Percentiles rank a stretch among this genome's conserved stretches.
phyloP scores from a whole-genome alignment of 176 grass and related monocot species.

The Tuctoria greenei region DNA sequence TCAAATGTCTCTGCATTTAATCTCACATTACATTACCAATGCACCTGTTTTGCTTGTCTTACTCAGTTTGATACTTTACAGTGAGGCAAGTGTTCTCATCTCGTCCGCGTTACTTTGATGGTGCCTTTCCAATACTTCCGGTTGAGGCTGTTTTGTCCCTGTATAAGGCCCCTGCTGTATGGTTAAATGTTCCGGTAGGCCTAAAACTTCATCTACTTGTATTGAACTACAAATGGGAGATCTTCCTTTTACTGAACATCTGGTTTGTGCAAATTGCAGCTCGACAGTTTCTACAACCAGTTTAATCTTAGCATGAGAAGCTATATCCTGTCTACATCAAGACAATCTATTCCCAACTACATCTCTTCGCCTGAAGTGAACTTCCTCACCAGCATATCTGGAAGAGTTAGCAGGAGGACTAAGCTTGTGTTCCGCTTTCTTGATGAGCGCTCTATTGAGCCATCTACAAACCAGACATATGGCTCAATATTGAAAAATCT shows the following conservation, averaged over 20 bases:
- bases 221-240: constrained; percentile 4
- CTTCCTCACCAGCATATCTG: constrained; percentile 58
- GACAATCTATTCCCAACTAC: constrained; percentile 36
- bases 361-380: constrained; percentile 81
- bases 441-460: constrained; percentile 45
- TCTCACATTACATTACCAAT: constrained; percentile 22
- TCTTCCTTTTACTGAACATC: constrained; percentile 7
- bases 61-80: constrained; percentile 32
- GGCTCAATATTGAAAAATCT: constrained; percentile 58
- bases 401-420: constrained; percentile 57
- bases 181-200: constrained; percentile 88
- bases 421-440: constrained; percentile 87
- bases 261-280: constrained; percentile 44
- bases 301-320: constrained; percentile 63
- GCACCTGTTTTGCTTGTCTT: constrained; percentile 5
- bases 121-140: neutral
- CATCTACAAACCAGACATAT: constrained; percentile 80
- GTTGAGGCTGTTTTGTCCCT: constrained; percentile 28
- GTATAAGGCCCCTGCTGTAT: constrained; percentile 44
- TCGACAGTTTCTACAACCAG: constrained; percentile 70
- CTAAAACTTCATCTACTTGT: constrained; percentile 22
- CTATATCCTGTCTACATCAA: constrained; percentile 50
- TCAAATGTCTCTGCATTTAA: neutral
- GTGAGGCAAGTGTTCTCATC: constrained; percentile 55
- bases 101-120: constrained; percentile 32